Evolutionary conservation across 805 yeast species (phyloP), one percentile per base, ranked within the genome.

Genomic region (Millerozyma miso): DNA sequence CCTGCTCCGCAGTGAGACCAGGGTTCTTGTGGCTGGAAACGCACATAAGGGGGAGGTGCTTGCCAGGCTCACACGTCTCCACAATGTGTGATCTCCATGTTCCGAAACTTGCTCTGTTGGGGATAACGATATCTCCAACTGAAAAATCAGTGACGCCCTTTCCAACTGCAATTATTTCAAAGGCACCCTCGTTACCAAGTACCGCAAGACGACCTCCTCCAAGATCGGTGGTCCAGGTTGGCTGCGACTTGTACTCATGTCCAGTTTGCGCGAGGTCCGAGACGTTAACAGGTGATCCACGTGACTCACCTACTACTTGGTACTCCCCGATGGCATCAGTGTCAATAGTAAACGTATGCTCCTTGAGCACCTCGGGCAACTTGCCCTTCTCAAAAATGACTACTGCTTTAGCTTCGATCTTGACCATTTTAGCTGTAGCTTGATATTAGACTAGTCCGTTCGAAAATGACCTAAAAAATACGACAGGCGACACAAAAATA

Each of bases 121-220:
- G 95, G 35, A 88, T 76, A 35, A 83, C 88, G 87, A 91, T 86
- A 61, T 89, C 96, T 35, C 95, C 96, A 2, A 66, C 63, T 37
- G 67, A 52, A 41, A 84, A 67, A 4, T 55, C 54, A 4, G 49
- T 45, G 6, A 76, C 81, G 8, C 60, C 53, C 7, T 71, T 52
- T 16, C 95, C 95, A 7, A 75, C 73, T 38, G 79, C 77, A 16
- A 85, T 56, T 12, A 89, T 80, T 55, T 86, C 83, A 56, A 84
- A 88, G 5, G 85, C 73, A 19, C 96, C 97, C 62, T 89, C 97
- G 59, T 89, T 90, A 41, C 97, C 97, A 18, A 88, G 88, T 38
- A 87, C 80, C 1, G 91, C 90, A 12, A 78, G 67, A 2, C 89
- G 86, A 4, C 46, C 49, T 4, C 33, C 19, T 1, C 84, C 75